Base-by-base conservation (phyloP, 1,284 basidiomycete species). In the Pyrrhoderma noxium region DNA sequence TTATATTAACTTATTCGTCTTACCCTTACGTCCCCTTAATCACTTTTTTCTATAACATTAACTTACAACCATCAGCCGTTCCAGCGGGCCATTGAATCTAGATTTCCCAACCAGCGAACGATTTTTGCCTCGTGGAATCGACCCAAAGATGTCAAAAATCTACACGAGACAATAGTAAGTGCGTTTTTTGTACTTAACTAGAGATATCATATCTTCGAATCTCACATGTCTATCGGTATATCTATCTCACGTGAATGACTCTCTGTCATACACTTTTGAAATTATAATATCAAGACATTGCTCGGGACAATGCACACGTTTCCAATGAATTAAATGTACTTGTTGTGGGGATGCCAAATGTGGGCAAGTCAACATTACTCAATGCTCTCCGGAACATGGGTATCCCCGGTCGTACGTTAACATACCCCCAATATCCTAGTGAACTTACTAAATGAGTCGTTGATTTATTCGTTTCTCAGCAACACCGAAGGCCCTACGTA, bases 301-400 rank as follows among this genome's bases (percentile, higher is more conserved):
- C 87, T 34, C 80, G 79, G 59, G 70, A 73, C 39, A 75, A 84
- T 62, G 77, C 78, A 48, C 77, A 84, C 55, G 57, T 58, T 3
- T 71, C 80, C 42, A 78, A 81, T 53, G 86, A 90, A 63, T 70
- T 90, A 57, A 92, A 93, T 62, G 82, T 97, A 7, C 75, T 96
- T 3, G 90, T 96, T 21, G 83, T 94, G 48, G 95, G 95, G 21
- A 99, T 99, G 95, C 95, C 95, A 3, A 99, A 99, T 64, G 93
- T 98, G 39, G 96, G 96, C 45, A 99, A 99, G 70, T 96, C 93
- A 23, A 93, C 91, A 2, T 69, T 99, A 47, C 71, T 99, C 13
- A 99, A 99, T 64, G 83, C 89, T 0, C 74, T 99, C n/a, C 79
- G 96, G 39, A 83, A 85, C 60, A 85, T 85, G 56, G 95, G 94